Base-by-base conservation (phyloP, 108 stramenopile species). In the Bacterosira constricta region DNA sequence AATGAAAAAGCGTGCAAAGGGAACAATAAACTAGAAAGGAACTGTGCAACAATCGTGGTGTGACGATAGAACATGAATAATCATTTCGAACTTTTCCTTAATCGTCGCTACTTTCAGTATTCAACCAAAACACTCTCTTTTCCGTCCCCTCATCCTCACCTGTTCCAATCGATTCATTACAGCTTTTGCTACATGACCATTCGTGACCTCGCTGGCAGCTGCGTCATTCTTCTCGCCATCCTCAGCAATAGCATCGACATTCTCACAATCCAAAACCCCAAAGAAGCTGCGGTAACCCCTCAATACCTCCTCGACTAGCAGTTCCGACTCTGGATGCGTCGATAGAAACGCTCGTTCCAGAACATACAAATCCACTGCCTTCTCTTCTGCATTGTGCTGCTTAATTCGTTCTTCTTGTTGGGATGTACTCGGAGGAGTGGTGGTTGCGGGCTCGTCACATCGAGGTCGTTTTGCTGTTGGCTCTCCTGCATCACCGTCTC, bases 341-440 rank as follows among this genome's bases (percentile, higher is more conserved):
- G 96, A 94, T 45, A 86, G 27, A 34, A 99, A 87, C 4, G 98
- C 97, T 54, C 98, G 85, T 69, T 99, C 97, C 42, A 99, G 77
- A 11, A 99, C 98, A 74, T 98, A 97, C 26, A 98, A 79, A 78
- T 99, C 98, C n/a, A 98, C 98, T 37, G 97, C 98, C 75, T 92
- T 93, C 77, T 98, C 97, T 87, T 99, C 97, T 9, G 77, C 76
- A 67, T 79, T 86, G 35, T 65, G 57, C 31, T 78, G 85, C 55
- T 58, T 70, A 20, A 57, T 57, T 70, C 77, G 56, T 55, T 75
- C 79, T 39, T 71, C 60, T 42, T 38, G 12, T 41, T 76, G 63
- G 17, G 11, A 15, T 38, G 46, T 21, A 20, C 70, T 50, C 2
- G 15, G 29, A 30, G 1, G 32, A 23, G 23, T 32, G 3, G 61